Evolutionary conservation across 768 basidiomycete genomes (phyloP).

Genomic region (Rhizopogon sp.): DNA sequence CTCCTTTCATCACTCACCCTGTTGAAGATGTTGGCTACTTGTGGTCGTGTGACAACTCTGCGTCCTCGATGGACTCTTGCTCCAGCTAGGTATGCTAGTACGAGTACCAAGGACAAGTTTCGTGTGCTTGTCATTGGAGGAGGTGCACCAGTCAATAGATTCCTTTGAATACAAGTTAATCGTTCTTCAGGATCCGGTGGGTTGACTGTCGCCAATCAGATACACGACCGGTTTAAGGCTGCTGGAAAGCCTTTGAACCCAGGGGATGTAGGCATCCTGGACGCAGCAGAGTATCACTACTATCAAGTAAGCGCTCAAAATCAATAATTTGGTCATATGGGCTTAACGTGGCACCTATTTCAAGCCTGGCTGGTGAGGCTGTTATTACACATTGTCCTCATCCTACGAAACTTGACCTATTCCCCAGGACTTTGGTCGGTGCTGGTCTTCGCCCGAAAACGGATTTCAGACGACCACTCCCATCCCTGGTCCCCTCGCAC

Average conservation of each 20-base stretch:
- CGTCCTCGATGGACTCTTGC: conserved; percentile 4
- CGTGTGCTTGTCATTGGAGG: conserved; percentile 86
- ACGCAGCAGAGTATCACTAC: conserved; percentile 76
- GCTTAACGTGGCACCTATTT: conserved; percentile 3
- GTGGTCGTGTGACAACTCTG: conserved; percentile 4
- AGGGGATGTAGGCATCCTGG: conserved; percentile 84
- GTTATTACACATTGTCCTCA: neutral
- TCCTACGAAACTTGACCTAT: neutral
- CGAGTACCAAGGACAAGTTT: conserved; percentile 46
- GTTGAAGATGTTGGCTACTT: conserved; percentile 8
- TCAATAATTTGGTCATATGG: neutral
- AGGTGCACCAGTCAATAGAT: conserved; percentile 41
- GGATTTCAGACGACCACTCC: conserved; percentile 60
- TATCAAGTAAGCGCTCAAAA: conserved; percentile 58
- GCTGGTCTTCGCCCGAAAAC: conserved; percentile 75
- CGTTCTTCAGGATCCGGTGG: conserved; percentile 66
- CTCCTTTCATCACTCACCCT: neutral
- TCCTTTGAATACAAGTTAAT: neutral
- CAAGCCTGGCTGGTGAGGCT: conserved; percentile 82
- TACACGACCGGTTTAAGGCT: conserved; percentile 72
- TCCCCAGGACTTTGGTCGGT: conserved; percentile 81
- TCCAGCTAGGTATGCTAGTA: conserved; percentile 19
- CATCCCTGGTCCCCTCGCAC: conserved; percentile 68
- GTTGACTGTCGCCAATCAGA: conserved; percentile 79
- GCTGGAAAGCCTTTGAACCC: conserved; percentile 61